Percentiles rank a stretch among this genome's conserved stretches.
Conservation (phyloP, 129 eudicot genomes). For the Centrapalus pauciflorus region DNA sequence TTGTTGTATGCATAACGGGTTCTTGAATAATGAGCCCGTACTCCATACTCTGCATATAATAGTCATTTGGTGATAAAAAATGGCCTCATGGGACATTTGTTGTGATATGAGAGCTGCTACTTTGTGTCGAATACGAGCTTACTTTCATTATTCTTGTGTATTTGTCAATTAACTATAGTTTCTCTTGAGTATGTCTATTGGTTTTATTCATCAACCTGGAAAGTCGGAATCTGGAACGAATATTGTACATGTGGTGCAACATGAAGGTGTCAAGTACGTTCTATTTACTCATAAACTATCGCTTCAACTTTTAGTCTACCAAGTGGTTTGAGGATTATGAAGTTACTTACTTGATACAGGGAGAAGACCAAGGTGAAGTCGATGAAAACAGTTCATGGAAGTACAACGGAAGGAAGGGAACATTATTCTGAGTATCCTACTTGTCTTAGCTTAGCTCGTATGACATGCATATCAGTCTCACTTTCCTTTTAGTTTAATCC, state of each 20-base stretch:
- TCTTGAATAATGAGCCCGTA: background rate
- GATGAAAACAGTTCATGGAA: constrained; percentile 25
- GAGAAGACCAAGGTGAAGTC: constrained; percentile 41
- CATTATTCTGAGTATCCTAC: constrained; percentile 37
- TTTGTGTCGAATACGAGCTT: no score
- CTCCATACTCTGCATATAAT: background rate
- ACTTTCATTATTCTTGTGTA: no score
- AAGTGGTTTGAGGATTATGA: background rate
- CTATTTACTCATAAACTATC: constrained; percentile 2
- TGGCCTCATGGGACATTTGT: no score
- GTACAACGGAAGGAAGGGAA: constrained; percentile 34
- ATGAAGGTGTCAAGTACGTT: constrained; percentile 44
- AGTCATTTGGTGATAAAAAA: no score
- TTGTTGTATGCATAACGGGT: background rate
- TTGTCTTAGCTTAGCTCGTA: background rate
- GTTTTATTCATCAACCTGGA: constrained; percentile 37
- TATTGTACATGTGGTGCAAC: constrained; percentile 26
- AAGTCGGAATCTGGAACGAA: constrained; percentile 36
- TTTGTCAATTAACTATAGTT: background rate
- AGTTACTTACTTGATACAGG: constrained; percentile 31
- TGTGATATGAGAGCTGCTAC: no score
- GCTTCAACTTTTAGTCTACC: background rate
- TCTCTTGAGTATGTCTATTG: background rate
- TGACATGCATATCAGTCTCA: background rate
- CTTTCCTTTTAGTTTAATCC: background rate